These are phyloP conservation scores for Stephanodiscus triporus DNA, from an alignment of 108 stramenopile species.

Conservation along the genomic window DNA sequence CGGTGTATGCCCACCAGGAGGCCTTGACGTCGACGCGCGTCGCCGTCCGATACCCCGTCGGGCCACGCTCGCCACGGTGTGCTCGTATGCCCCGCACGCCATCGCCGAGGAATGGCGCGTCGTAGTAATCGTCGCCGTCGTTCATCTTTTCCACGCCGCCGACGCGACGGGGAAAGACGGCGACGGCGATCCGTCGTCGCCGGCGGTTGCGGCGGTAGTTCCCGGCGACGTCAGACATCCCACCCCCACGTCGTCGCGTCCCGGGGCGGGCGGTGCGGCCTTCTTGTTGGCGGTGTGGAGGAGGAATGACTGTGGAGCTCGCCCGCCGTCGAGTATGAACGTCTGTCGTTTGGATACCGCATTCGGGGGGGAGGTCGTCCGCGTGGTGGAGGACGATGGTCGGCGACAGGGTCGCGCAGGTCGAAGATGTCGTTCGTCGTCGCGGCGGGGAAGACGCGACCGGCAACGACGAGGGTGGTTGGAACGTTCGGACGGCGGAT, in stretches of 20 bases:
- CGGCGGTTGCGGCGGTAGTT: conserved; percentile 1
- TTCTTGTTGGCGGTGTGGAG: conserved; percentile 9
- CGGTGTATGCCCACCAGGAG: conserved; percentile 64
- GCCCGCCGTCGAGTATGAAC: conserved; percentile 48
- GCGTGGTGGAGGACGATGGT: no score
- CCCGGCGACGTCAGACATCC: conserved; percentile 12
- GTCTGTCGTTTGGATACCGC: conserved; percentile 28
- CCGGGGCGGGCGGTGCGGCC: not conserved
- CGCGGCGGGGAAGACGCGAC: not conserved
- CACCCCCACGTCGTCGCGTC: not conserved
- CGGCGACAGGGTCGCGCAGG: not conserved
- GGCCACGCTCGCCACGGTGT: conserved; percentile 69
- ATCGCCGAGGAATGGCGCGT: conserved; percentile 21
- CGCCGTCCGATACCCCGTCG: conserved; percentile 48
- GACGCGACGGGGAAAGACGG: not conserved
- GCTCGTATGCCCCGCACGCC: conserved; percentile 38
- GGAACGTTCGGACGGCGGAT: conserved; percentile 11
- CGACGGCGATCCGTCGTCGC: conserved; percentile 2
- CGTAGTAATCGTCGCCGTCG: not conserved
- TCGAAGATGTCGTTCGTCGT: not conserved
- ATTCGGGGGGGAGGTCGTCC: conserved; percentile 1
- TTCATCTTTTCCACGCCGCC: conserved; percentile 32
- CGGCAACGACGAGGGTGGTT: not conserved
- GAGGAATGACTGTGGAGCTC: conserved; percentile 50
- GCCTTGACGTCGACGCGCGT: conserved; percentile 63